Base-by-base conservation (phyloP, 495 filamentous ascomycete genomes). In the Aspergillus affinis region DNA sequence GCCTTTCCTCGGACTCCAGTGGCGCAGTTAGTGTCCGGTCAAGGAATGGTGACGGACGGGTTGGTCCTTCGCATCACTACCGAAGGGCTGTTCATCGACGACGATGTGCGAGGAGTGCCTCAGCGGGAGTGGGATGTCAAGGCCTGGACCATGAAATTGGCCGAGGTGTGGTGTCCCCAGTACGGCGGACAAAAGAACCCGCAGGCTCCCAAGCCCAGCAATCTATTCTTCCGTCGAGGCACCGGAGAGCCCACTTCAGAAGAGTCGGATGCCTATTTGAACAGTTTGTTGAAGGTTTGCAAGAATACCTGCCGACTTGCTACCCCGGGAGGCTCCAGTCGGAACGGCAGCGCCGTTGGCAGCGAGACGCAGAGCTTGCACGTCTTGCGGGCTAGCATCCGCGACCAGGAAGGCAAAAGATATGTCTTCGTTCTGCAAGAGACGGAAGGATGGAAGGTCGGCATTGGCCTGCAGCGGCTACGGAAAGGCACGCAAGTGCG, bases 91-190 rank as follows among this genome's bases (percentile, higher is more conserved):
- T 98, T 98, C 72, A 91, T 98, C 64, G 94, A 98, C 69, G 95
- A 98, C 70, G 94, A 97, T 65, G 78, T 97, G 44, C 86, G 92
- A 18, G 86, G 86, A 46, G 88, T 96, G 3, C 86, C 88, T 19
- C 91, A 96, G 70, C 84, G 94, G 51, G 95, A 98, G 75, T 98
- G 95, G 95, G 94, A 98, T 70, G 84, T 97, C 72, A 97, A 97
- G 70, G 93, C 93, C 18, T 97, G 94, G 94, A 96, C 91, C 13
- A 83, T 98, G 75, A 97, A 93, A 73, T 78, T 87, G 26, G 86
- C 94, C 63, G 94, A 98, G 80, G 87, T 97, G 71, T 93, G 90
- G 86, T 92, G 88, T 64, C 86, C 89, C 21, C 79, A 81, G 32
- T 74, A 74, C 55, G 69, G 66, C 5, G 52, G 65, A 8, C 58